Evolutionary conservation across 106 monocot species (phyloP).

Genomic region (Narthecium ossifragum): DNA sequence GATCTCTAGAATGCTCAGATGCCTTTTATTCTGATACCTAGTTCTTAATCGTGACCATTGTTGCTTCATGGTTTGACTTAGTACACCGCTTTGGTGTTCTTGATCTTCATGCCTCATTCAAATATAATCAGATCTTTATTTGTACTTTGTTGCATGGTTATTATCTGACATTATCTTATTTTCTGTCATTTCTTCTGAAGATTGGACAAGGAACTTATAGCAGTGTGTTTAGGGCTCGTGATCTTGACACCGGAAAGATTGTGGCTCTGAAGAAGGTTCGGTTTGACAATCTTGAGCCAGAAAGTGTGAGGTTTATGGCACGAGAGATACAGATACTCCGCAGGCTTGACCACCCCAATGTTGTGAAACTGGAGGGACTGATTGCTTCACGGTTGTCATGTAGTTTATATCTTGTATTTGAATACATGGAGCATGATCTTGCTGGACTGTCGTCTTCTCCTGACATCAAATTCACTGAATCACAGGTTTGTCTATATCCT

Average conservation of each 20-base stretch:
- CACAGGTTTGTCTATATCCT: slow-evolving; percentile 38
- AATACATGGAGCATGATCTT: slow-evolving; percentile 84
- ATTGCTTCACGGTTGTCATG: slow-evolving; percentile 57
- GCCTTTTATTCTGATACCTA: too few species aligned
- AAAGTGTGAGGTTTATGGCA: slow-evolving; percentile 77
- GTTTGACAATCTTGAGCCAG: slow-evolving; percentile 73
- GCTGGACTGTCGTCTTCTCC: slow-evolving; percentile 55
- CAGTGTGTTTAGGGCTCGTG: slow-evolving; percentile 65
- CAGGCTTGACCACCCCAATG: slow-evolving; percentile 63
- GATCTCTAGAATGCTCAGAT: too few species aligned
- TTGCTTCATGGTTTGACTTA: too few species aligned
- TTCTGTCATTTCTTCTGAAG: slow-evolving; percentile 23
- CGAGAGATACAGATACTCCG: slow-evolving; percentile 69
- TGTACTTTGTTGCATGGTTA: background rate
- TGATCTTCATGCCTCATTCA: too few species aligned
- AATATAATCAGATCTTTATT: too few species aligned
- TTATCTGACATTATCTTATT: slow-evolving; percentile 8
- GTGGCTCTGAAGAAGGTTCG: slow-evolving; percentile 77
- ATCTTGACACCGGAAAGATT: slow-evolving; percentile 56
- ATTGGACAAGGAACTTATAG: slow-evolving; percentile 81
- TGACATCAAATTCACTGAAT: slow-evolving; percentile 57
- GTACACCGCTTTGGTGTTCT: too few species aligned
- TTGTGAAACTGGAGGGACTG: slow-evolving; percentile 64
- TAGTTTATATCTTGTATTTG: slow-evolving; percentile 72
- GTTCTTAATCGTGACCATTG: too few species aligned